Evolutionary conservation across 176 grass and related monocot genomes (phyloP).

Genomic region (Oryza brachyantha): DNA sequence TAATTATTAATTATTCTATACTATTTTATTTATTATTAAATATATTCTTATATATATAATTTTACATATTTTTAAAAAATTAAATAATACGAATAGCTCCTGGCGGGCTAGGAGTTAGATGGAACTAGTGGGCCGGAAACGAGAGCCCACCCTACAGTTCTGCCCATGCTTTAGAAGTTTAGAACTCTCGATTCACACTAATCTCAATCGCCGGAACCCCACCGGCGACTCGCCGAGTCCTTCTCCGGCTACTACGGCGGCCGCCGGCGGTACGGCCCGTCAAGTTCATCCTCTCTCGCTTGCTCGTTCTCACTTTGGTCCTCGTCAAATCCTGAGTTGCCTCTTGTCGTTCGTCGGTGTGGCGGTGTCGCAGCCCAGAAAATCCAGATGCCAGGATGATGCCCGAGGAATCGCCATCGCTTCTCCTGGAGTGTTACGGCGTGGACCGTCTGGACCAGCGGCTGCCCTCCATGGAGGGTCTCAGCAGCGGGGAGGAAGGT

Average conservation of each 20-base stretch:
- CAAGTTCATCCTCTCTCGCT: neutral
- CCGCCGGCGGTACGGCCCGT: neutral
- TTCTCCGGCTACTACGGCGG: neutral
- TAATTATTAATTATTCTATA: too few relatives aligned
- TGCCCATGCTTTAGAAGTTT: too few relatives aligned
- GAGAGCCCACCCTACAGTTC: too few relatives aligned
- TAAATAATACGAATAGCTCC: too few relatives aligned
- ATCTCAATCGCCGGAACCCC: neutral
- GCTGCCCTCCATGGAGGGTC: constrained; percentile 35
- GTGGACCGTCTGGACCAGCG: constrained; percentile 46
- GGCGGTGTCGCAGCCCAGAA: neutral
- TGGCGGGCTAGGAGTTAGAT: too few relatives aligned
- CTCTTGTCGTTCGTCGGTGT: neutral
- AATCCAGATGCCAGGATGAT: constrained; percentile 29
- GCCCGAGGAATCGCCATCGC: constrained; percentile 37
- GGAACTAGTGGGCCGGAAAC: too few relatives aligned
- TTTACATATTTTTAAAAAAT: too few relatives aligned
- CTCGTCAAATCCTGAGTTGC: neutral
- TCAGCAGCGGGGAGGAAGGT: constrained; percentile 22
- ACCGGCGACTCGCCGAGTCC: neutral
- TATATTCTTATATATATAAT: too few relatives aligned
- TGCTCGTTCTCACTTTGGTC: neutral
- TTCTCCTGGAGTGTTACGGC: constrained; percentile 40
- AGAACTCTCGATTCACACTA: too few relatives aligned
- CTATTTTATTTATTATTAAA: too few relatives aligned